phyloP scores from a whole-genome alignment of 306 rosid species.

The Glycine latifolia region DNA sequence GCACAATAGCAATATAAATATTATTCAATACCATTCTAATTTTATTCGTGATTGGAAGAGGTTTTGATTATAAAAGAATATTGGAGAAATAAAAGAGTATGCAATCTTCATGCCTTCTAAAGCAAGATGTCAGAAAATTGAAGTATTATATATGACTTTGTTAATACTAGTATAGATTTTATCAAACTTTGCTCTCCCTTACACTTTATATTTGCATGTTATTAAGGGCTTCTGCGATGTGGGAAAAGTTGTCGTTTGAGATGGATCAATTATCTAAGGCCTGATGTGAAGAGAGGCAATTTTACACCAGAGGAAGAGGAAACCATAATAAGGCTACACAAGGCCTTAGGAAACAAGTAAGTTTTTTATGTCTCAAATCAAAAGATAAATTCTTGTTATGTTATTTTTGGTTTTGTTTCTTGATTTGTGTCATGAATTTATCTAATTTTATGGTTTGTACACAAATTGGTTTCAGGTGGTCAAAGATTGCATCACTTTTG shows the following conservation, averaged over 20 bases:
- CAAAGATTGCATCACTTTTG: slow-evolving; percentile 81
- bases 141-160: background rate
- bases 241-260: slow-evolving; percentile 98
- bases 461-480: slow-evolving; percentile 69
- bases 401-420: background rate
- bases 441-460: background rate
- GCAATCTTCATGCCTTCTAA: slow-evolving; percentile 39
- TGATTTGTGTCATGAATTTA: background rate
- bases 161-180: slow-evolving; percentile 11
- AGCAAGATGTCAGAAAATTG: slow-evolving; percentile 23
- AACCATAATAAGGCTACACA: slow-evolving; percentile 66
- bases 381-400: background rate
- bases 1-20: background rate
- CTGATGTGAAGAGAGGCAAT: slow-evolving; percentile 89
- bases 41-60: background rate
- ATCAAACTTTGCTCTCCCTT: background rate
- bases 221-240: slow-evolving; percentile 75
- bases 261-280: slow-evolving; percentile 97
- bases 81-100: background rate
- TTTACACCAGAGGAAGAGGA: slow-evolving; percentile 80
- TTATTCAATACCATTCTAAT: background rate
- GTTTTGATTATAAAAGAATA: slow-evolving; percentile 18
- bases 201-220: background rate
- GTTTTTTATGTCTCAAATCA: slow-evolving; percentile 17
- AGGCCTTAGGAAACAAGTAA: slow-evolving; percentile 81